These are phyloP conservation scores for Hippophae rhamnoides DNA, from an alignment of 306 rosid genomes.

Conservation along the genomic window DNA sequence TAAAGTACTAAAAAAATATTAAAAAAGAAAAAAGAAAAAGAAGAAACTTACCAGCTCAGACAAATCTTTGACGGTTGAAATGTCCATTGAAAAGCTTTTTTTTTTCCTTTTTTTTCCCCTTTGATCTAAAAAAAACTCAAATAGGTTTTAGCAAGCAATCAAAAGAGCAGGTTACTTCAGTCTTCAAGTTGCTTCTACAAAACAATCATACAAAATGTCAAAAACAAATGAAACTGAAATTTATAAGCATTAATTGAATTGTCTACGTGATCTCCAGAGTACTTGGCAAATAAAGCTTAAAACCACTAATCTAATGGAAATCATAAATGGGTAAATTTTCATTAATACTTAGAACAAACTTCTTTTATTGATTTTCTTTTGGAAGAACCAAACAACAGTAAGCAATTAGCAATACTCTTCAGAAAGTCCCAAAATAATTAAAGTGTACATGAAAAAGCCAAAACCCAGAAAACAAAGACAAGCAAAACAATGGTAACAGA, in stretches of 20 bases:
- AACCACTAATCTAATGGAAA: neutral
- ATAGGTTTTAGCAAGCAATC: slow-evolving; percentile 18
- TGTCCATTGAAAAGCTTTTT: slow-evolving; percentile 41
- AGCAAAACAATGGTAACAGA: neutral
- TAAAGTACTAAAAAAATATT: neutral
- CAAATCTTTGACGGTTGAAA: slow-evolving; percentile 38
- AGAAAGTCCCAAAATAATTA: neutral
- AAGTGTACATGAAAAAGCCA: neutral
- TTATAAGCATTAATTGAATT: no score
- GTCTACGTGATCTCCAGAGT: neutral
- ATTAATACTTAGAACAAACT: neutral
- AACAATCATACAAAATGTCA: slow-evolving; percentile 1
- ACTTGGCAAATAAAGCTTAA: neutral
- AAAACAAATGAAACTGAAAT: neutral
- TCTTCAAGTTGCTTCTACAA: neutral
- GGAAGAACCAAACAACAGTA: neutral
- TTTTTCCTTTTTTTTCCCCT: neutral
- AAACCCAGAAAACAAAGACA: neutral
- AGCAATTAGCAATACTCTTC: neutral
- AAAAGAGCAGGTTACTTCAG: slow-evolving; percentile 13
- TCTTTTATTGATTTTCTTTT: neutral
- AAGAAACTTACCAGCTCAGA: slow-evolving; percentile 52
- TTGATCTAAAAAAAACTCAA: slow-evolving; percentile 13
- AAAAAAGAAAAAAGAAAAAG: neutral
- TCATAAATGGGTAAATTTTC: neutral